Evolutionary conservation across 441 rosid species (phyloP).

Genomic region (Monsonia emarginata): DNA sequence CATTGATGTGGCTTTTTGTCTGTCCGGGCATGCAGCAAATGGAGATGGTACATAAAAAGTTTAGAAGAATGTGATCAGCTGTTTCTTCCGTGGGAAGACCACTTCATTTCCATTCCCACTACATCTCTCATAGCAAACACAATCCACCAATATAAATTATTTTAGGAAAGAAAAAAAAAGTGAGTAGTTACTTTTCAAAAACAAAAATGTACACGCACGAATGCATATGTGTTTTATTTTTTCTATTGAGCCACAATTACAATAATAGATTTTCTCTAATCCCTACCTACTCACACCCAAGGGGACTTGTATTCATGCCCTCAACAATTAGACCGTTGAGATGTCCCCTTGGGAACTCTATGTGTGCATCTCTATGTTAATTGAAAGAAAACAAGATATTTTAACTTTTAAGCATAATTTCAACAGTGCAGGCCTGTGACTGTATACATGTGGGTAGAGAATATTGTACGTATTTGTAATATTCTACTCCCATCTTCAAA

Average conservation of each 20-base stretch:
- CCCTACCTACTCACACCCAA: too few species aligned
- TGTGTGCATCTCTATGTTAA: not conserved
- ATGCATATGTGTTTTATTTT: too few species aligned
- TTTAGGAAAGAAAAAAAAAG: too few species aligned
- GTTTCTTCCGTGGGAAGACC: too few species aligned
- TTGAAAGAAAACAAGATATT: not conserved
- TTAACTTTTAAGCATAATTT: not conserved
- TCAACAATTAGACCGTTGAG: too few species aligned
- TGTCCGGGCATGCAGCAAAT: not conserved
- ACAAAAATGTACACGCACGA: too few species aligned
- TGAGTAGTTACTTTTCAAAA: not conserved
- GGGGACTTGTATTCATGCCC: too few species aligned
- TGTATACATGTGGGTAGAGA: not conserved
- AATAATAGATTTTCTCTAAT: too few species aligned
- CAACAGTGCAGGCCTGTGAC: not conserved
- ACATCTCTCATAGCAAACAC: not conserved
- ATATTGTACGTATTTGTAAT: not conserved
- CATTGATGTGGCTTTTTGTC: slow-evolving; percentile 2
- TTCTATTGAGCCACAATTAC: too few species aligned
- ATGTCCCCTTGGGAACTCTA: too few species aligned
- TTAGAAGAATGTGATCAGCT: too few species aligned
- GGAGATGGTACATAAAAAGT: not conserved
- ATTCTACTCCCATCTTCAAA: too few species aligned
- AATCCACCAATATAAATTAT: not conserved
- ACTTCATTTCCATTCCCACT: not conserved